A percentile compares a stretch with the other conserved stretches of the same genome.
These are phyloP conservation scores for Apophysomyces sp. DNA, from an alignment of 371 early-diverging fungal species.

Conservation along the genomic window DNA sequence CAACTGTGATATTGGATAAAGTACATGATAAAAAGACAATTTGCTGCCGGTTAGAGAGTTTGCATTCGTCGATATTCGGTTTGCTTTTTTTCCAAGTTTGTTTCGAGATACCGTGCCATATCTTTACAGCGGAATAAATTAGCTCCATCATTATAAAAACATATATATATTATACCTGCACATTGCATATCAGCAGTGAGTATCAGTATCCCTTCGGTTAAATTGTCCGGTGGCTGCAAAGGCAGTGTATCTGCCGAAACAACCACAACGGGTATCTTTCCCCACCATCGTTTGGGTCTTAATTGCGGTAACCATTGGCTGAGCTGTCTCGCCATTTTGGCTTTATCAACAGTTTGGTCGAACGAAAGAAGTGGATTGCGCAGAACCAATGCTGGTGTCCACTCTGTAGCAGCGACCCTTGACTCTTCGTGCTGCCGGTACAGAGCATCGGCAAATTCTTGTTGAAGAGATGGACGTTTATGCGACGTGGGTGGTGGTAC, in stretches of 20 bases:
- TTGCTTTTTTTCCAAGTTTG: neutral
- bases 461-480: conserved; percentile 8
- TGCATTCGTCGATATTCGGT: neutral
- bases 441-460: conserved; percentile 38
- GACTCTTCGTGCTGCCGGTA: conserved; percentile 12
- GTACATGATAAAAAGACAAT: too few relatives aligned
- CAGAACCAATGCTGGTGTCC: conserved; percentile 12
- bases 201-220: neutral
- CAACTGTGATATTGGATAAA: too few relatives aligned
- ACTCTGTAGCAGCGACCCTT: neutral
- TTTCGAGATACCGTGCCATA: neutral
- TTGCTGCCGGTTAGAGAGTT: neutral
- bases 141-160: too few relatives aligned
- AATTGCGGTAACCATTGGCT: conserved; percentile 23
- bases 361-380: conserved; percentile 25
- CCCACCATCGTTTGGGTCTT: conserved; percentile 41
- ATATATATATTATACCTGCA: neutral
- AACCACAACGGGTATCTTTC: conserved; percentile 29
- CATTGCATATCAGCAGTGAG: neutral
- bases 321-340: conserved; percentile 12
- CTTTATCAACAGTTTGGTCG: conserved; percentile 19
- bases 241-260: conserved; percentile 7
- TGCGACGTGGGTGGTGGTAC: neutral
- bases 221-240: neutral
- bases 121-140: too few relatives aligned